phyloP scores from a whole-genome alignment of 2,329 filamentous ascomycete genomes.

The Trichophyton simii region DNA sequence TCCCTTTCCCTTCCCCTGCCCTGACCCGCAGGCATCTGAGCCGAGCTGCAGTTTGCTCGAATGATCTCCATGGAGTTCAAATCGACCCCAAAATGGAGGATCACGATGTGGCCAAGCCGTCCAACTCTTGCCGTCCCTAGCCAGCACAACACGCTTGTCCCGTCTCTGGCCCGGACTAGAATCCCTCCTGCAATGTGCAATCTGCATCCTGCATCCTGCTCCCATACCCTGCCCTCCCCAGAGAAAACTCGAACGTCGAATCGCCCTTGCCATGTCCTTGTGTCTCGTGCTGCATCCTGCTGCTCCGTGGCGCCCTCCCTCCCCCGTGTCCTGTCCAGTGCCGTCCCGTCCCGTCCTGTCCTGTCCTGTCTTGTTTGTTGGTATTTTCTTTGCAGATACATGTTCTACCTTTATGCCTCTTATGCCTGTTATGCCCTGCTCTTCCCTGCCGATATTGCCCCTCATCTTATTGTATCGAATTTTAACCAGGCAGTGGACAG shows the following conservation, averaged over 20 bases:
- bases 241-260: too few species aligned
- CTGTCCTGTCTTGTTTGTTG: not conserved
- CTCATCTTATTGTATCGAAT: not conserved
- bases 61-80: not conserved
- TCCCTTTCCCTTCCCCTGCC: not conserved
- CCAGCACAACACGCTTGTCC: not conserved
- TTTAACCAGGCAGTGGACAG: not conserved
- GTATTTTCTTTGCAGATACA: not conserved
- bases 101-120: not conserved
- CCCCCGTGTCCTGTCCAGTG: too few species aligned
- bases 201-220: not conserved
- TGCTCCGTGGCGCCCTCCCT: too few species aligned
- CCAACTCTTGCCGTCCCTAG: not conserved
- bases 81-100: not conserved
- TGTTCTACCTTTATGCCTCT: not conserved
- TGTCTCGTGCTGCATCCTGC: too few species aligned
- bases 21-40: not conserved
- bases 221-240: too few species aligned
- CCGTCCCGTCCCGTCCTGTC: too few species aligned
- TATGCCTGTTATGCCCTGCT: not conserved
- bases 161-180: not conserved
- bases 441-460: not conserved
- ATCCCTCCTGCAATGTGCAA: not conserved
- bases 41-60: not conserved
- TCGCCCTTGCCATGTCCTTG: too few species aligned